Evolutionary conservation across 2,329 filamentous ascomycete species (phyloP), one percentile per base, ranked within the genome.

Genomic region (Dothideomycetes sp.): DNA sequence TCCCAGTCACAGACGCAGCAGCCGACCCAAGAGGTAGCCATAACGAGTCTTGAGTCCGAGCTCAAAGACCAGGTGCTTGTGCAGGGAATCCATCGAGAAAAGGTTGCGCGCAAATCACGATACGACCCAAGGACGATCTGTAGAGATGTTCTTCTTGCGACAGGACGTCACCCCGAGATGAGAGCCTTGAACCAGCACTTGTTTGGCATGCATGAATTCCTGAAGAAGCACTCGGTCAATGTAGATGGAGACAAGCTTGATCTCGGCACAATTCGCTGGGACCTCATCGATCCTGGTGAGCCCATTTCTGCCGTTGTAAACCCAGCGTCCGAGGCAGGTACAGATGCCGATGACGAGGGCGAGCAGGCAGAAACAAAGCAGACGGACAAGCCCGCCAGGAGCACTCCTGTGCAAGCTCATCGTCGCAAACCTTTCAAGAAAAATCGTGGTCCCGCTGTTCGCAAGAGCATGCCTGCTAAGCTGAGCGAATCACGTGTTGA

Each of bases 121-220:
- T 82, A 82, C 50, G 68, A 81, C 49, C 66, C 71, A 1, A 65
- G 68, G 33, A 81, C 75, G 0, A 77, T 82, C 44, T 77, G 77
- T 4, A 62, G 75, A 37, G 76, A 81, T 52, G 66, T 83, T 5
- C 59, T 82, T 9, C 68, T 81, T 36, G 72, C 75, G 12, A 66
- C 74, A 10, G 75, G 75, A 12, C 69, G 71, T 42, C 77, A 81
- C 52, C 77, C 77, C 0, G 68, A 68, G 8, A 72, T 77, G 54
- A 58, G 67, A 18, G 57, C 64, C 2, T 56, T 83, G 27, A 83
- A 83, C 49, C 62, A 65, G 19, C 77, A 81, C 58, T 58, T 81
- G 22, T 50, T 50, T 33, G 38, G 38, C 4, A 55, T 43, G 62
- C 69, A 40, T 50, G 61, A 24, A 52, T 75, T 59, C 11, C 48